These are phyloP conservation scores for Penicillium sp. DNA, from an alignment of 2,329 filamentous ascomycete genomes.

Conservation along the genomic window DNA sequence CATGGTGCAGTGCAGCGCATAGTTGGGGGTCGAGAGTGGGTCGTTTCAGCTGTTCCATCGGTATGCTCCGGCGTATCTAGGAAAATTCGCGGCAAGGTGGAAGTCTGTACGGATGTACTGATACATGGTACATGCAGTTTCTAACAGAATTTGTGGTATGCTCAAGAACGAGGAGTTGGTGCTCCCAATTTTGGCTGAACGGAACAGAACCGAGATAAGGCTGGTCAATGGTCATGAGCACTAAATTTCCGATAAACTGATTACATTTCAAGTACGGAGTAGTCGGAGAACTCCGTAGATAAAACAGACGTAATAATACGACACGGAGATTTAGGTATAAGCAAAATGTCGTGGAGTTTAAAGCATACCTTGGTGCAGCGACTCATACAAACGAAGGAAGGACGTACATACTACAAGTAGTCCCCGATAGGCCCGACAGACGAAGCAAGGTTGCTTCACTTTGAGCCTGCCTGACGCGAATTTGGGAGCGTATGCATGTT, in stretches of 20 bases:
- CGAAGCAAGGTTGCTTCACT: conserved; percentile 5
- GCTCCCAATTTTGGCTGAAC: not conserved
- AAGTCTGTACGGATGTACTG: not conserved
- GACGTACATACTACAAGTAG: not conserved
- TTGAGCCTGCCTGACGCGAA: not conserved
- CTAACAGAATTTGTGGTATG: not conserved
- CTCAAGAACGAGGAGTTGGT: not conserved
- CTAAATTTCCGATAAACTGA: not conserved
- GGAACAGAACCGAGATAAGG: not conserved
- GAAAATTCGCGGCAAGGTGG: no score
- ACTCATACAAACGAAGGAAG: not conserved
- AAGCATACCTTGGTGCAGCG: not conserved
- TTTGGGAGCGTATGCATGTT: conserved; percentile 8
- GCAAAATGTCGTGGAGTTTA: not conserved
- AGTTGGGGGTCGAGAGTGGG: not conserved
- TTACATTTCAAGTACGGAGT: no score
- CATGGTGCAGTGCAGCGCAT: not conserved
- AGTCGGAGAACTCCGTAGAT: no score
- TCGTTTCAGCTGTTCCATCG: not conserved
- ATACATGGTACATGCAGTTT: not conserved
- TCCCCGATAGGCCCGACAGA: not conserved
- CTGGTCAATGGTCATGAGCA: no score
- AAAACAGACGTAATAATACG: not conserved
- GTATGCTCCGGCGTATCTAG: not conserved
- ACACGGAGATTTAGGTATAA: not conserved